Percentiles rank a stretch among this genome's conserved stretches.
These are phyloP conservation scores for Spiraea crenata DNA, from an alignment of 331 rosid species.

Conservation along the genomic window DNA sequence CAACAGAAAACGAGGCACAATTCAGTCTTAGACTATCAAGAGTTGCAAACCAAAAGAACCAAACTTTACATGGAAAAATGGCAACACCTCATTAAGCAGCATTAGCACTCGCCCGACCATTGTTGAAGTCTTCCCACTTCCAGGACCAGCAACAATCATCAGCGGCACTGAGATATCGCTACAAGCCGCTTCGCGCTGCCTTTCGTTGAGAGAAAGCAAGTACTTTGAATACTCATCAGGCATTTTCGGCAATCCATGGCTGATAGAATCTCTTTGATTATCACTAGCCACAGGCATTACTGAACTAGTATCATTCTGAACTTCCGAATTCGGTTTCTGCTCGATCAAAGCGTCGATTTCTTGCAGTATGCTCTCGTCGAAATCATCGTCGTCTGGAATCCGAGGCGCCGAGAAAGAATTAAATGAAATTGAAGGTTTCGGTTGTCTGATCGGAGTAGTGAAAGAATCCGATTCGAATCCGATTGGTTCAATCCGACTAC, in stretches of 20 bases:
- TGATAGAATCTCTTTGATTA: not conserved
- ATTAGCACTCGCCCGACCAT: constrained; percentile 92
- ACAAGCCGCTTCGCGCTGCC: constrained; percentile 91
- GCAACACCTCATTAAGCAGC: constrained; percentile 83
- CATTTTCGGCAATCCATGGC: constrained; percentile 37
- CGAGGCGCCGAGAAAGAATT: constrained; percentile 35
- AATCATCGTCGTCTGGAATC: constrained; percentile 41
- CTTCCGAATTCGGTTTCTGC: constrained; percentile 40
- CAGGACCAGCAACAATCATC: constrained; percentile 93
- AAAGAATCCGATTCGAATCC: constrained; percentile 32
- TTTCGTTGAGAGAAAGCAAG: constrained; percentile 61
- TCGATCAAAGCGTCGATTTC: constrained; percentile 63
- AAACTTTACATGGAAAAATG: not conserved
- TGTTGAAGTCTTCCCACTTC: constrained; percentile 99
- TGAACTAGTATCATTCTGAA: constrained; percentile 22
- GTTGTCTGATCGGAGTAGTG: constrained; percentile 47
- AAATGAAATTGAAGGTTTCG: constrained; percentile 25
- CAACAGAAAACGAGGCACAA: constrained; percentile 13
- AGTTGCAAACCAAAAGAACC: not conserved
- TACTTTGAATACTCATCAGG: constrained; percentile 71
- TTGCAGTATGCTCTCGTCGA: constrained; percentile 64
- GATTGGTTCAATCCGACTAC: not conserved
- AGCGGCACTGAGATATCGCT: constrained; percentile 72
- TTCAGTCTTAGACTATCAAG: not conserved
- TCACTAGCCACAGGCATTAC: constrained; percentile 1